These are phyloP conservation scores for Magnolia changhungtana DNA, from an alignment of 164 flowering plant species.

Conservation along the genomic window DNA sequence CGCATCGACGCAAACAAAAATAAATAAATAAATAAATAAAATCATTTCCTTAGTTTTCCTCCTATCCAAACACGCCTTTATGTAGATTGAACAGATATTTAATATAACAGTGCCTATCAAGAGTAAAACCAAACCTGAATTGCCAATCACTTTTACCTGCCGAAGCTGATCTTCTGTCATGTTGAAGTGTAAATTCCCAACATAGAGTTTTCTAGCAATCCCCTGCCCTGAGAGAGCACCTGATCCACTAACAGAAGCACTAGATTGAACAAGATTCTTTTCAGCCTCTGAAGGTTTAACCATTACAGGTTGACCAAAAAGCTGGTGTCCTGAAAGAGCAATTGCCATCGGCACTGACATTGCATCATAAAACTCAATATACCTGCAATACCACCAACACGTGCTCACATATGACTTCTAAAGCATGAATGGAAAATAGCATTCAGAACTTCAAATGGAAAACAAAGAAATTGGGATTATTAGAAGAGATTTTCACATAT, in stretches of 20 bases:
- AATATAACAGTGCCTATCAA: neutral
- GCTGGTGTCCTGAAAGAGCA: conserved; percentile 87
- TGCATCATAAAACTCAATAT: conserved; percentile 82
- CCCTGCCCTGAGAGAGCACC: conserved; percentile 45
- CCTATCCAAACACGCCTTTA: neutral
- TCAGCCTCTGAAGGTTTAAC: conserved; percentile 92
- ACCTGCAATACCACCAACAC: conserved; percentile 32
- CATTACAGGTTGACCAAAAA: conserved; percentile 90
- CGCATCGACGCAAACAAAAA: neutral
- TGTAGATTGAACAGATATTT: neutral
- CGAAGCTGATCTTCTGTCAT: conserved; percentile 85
- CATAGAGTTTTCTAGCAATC: conserved; percentile 79
- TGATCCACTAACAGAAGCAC: conserved; percentile 48
- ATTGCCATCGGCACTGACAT: conserved; percentile 98
- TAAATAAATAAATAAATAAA: neutral
- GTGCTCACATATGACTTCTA: neutral
- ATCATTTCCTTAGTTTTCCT: neutral
- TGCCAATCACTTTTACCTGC: conserved; percentile 41
- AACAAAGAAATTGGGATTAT: no score
- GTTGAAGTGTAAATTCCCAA: conserved; percentile 90
- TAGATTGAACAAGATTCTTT: conserved; percentile 91
- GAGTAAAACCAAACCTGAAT: neutral
- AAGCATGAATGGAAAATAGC: neutral
- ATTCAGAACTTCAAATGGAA: no score
- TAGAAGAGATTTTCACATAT: no score